phyloP scores from a whole-genome alignment of 192 early-diverging fungal genomes.

The Kickxella alabastrina region DNA sequence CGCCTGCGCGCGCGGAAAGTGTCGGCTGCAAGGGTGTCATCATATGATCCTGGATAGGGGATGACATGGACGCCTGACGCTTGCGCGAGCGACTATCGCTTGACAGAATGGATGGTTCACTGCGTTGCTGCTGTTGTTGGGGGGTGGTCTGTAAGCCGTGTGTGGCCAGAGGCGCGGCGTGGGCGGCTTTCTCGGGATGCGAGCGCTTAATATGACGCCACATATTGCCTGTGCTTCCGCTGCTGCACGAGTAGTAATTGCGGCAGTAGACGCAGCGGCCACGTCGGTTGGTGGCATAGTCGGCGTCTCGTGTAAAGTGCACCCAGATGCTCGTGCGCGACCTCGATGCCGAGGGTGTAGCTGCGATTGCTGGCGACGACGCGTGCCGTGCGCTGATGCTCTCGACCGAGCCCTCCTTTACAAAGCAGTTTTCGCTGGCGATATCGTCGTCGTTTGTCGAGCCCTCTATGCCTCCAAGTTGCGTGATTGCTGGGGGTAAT shows the following conservation, averaged over 20 bases:
- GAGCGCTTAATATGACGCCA: constrained; percentile 53
- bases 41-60: constrained; percentile 24
- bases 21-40: too few relatives aligned
- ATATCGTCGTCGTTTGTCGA: constrained; percentile 27
- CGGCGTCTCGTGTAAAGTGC: constrained; percentile 49
- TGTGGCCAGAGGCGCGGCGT: constrained; percentile 42
- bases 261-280: constrained; percentile 54
- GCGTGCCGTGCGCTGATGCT: constrained; percentile 28
- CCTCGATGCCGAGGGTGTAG: constrained; percentile 24
- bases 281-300: constrained; percentile 52
- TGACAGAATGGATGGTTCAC: background rate
- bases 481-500: background rate
- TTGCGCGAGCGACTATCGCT: constrained; percentile 32
- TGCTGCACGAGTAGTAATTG: constrained; percentile 54
- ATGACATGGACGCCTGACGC: constrained; percentile 49
- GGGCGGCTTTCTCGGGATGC: constrained; percentile 47
- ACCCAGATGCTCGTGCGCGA: constrained; percentile 52
- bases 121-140: background rate
- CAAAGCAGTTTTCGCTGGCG: constrained; percentile 32
- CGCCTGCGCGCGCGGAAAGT: too few relatives aligned
- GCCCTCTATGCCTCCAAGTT: background rate
- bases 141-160: too few relatives aligned
- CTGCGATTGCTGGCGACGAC: constrained; percentile 26
- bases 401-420: constrained; percentile 40
- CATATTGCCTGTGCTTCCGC: constrained; percentile 53